Evolutionary conservation across 2,329 filamentous ascomycete species (phyloP), one percentile per base, ranked within the genome.

Genomic region (Aureobasidium sp.): DNA sequence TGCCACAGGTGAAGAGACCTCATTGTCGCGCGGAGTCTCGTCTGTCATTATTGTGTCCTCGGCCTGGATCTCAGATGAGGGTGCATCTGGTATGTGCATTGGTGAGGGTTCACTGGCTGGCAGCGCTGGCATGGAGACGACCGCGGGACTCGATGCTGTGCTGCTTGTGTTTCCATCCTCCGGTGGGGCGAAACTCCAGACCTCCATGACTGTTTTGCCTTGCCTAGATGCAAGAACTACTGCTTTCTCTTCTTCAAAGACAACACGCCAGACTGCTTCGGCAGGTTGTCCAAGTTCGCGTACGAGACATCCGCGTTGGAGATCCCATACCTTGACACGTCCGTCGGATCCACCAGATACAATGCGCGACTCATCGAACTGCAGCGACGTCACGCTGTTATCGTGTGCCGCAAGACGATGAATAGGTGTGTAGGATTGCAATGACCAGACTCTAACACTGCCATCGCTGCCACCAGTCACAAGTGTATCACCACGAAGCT

Each of bases 161-260:
- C 44, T 49, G 44, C 44, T 60, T 7, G 15, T 17, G 7, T 41
- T 22, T 31, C 17, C 34, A 15, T 66, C 64, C 5, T 49, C 60
- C 6, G 64, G 64, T n/a, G 64, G 64, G 12, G 62, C 63, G 53
- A 66, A 65, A 49, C 56, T 64, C 64, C 62, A 66, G 8, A 95
- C 93, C 87, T 99, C 94, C 94, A 99, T 99, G 65, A 97, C 89
- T 0, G 95, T 97, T 65, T 92, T 86, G 62, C 87, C 87, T 58
- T 85, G 85, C 64, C 93, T 84, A 69, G 91, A 88, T 9, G 94
- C 94, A 81, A 99, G 89, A 36, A 96, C 93, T 34, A 99, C 93
- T 63, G 93, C 96, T 75, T 97, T 97, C 76, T 99, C 94, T 67
- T 96, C 93, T 72, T 99, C 94, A 73, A 99, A 99, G 0, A 95